A percentile compares a stretch with the other conserved stretches of the same genome.
Evolutionary conservation across 192 early-diverging fungal species (phyloP).

Genomic region (Coemansia pectinata): DNA sequence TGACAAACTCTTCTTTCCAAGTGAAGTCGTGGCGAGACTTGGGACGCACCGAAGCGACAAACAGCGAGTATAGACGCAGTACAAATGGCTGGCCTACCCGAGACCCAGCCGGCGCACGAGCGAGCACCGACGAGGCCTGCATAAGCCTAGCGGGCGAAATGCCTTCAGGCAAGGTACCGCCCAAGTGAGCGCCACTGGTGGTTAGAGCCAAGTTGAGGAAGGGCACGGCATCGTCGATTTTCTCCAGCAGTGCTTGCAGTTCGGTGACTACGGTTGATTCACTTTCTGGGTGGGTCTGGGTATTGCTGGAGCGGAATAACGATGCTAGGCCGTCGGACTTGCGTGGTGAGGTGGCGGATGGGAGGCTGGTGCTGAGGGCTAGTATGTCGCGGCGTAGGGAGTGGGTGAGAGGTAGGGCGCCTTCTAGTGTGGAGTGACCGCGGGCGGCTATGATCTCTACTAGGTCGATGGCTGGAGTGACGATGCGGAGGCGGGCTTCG

Average conservation of each 20-base stretch:
- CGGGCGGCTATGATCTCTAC: slow-evolving; percentile 64
- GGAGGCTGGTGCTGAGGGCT: slow-evolving; percentile 25
- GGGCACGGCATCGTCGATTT: slow-evolving; percentile 58
- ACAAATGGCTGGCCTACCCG: slow-evolving; percentile 52
- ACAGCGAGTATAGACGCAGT: slow-evolving; percentile 68
- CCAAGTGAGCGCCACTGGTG: slow-evolving; percentile 55
- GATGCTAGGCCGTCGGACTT: not conserved
- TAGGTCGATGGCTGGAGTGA: slow-evolving; percentile 71
- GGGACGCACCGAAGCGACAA: slow-evolving; percentile 63
- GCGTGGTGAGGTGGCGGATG: not conserved
- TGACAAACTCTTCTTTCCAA: slow-evolving; percentile 80
- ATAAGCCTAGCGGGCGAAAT: slow-evolving; percentile 62
- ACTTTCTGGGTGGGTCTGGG: not conserved
- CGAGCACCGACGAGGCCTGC: slow-evolving; percentile 57
- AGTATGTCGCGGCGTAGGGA: slow-evolving; percentile 59
- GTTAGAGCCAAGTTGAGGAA: slow-evolving; percentile 58
- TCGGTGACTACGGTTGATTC: not conserved
- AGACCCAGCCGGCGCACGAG: slow-evolving; percentile 12
- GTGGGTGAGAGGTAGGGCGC: slow-evolving; percentile 59
- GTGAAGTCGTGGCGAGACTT: slow-evolving; percentile 64
- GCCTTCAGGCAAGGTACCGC: slow-evolving; percentile 40
- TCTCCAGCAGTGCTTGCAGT: slow-evolving; percentile 31
- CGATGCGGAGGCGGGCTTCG: slow-evolving; percentile 57
- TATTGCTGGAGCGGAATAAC: slow-evolving; percentile 1
- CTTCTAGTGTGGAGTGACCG: slow-evolving; percentile 61